Conservation (phyloP, 2,329 filamentous ascomycete species). For the Colletotrichum incanum region DNA sequence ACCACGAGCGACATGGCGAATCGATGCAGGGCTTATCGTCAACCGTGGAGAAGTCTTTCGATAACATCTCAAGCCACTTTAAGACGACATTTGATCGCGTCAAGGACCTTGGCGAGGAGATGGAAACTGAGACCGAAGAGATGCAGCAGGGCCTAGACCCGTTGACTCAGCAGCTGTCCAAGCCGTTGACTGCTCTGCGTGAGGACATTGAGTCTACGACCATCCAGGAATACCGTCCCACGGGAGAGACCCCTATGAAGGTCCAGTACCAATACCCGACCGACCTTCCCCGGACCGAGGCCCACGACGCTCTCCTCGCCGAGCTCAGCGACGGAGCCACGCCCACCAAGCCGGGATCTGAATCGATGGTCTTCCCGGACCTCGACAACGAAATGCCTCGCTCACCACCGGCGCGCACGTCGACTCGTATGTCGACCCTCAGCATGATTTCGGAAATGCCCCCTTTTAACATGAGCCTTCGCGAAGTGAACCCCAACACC, state of each 20-base stretch:
- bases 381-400: constrained; percentile 47
- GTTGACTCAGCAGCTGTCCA: constrained; percentile 73
- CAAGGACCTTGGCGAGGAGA: constrained; percentile 77
- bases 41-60: constrained; percentile 82
- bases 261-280: constrained; percentile 85
- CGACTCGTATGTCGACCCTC: constrained; percentile 41
- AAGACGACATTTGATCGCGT: constrained; percentile 78
- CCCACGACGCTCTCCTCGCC: constrained; percentile 62
- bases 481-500: constrained; percentile 67
- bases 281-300: constrained; percentile 80
- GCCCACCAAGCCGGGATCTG: constrained; percentile 34
- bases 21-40: constrained; percentile 77
- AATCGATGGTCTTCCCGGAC: constrained; percentile 59
- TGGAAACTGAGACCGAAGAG: constrained; percentile 72
- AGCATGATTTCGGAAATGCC: constrained; percentile 43
- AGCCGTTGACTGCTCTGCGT: constrained; percentile 80
- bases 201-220: constrained; percentile 75
- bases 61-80: constrained; percentile 79
- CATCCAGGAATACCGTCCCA: constrained; percentile 86
- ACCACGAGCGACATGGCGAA: constrained; percentile 79
- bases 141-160: constrained; percentile 75
- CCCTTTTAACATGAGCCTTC: constrained; percentile 62
- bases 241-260: constrained; percentile 89
- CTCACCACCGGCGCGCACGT: constrained; percentile 35
- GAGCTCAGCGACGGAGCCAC: constrained; percentile 56